These are phyloP conservation scores for Spergularia azorica DNA, from an alignment of 179 eudicot species.

Conservation along the genomic window DNA sequence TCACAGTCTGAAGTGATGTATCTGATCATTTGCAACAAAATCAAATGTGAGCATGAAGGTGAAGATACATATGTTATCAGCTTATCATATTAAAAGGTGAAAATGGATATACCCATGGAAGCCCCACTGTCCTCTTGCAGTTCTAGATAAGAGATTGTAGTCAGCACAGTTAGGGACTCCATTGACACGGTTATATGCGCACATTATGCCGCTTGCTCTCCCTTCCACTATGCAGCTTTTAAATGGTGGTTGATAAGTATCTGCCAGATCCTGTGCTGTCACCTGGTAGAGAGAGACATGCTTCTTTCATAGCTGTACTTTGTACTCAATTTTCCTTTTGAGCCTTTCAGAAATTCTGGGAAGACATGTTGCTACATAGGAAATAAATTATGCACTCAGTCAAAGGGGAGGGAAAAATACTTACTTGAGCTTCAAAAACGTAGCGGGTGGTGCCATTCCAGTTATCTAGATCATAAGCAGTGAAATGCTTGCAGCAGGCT, in stretches of 20 bases:
- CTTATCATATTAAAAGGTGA: no score
- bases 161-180: constrained; percentile 79
- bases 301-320: no score
- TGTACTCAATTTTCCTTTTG: no score
- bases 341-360: no score
- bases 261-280: constrained; percentile 68
- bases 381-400: not conserved
- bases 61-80: no score
- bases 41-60: no score
- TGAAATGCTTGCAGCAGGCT: constrained; percentile 83
- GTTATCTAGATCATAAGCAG: constrained; percentile 67
- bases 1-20: constrained; percentile 52
- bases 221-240: constrained; percentile 55
- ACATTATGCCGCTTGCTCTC: constrained; percentile 76
- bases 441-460: constrained; percentile 57
- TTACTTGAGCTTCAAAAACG: constrained; percentile 63
- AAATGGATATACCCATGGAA: constrained; percentile 52
- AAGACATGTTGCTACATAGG: not conserved
- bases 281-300: constrained; percentile 6
- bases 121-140: constrained; percentile 64
- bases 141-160: constrained; percentile 50
- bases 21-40: constrained; percentile 14
- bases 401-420: constrained; percentile 12
- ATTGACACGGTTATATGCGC: constrained; percentile 71
- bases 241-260: constrained; percentile 73